Conservation (phyloP, 2,329 filamentous ascomycete genomes). For the Claviceps sp. region DNA sequence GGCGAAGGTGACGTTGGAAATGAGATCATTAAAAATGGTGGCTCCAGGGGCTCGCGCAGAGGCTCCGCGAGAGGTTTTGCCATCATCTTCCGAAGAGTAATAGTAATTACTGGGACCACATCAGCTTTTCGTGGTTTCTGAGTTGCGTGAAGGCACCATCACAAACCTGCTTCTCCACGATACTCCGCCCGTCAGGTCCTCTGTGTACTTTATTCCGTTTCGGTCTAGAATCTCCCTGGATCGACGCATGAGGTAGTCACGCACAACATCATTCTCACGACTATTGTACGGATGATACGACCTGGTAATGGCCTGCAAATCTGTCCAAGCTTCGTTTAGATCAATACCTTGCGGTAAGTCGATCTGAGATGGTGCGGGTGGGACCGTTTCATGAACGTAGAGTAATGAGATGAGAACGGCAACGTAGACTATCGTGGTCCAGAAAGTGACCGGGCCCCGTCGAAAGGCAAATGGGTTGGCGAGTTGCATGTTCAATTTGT, state of each 20-base stretch:
- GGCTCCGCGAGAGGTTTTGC: too few relatives aligned
- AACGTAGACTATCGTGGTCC: constrained; percentile 64
- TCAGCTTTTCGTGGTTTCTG: background rate
- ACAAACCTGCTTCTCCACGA: constrained; percentile 10
- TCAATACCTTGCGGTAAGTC: constrained; percentile 50
- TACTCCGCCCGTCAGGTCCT: constrained; percentile 23
- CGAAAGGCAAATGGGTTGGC: constrained; percentile 60
- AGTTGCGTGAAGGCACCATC: too few relatives aligned
- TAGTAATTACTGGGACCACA: background rate
- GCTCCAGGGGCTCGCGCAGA: constrained; percentile 21
- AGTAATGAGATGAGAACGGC: constrained; percentile 61
- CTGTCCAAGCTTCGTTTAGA: constrained; percentile 73
- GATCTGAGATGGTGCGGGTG: constrained; percentile 43
- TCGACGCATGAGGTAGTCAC: constrained; percentile 59
- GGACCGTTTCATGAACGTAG: constrained; percentile 63
- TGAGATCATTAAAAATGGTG: constrained; percentile 65
- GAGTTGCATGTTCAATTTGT: constrained; percentile 14
- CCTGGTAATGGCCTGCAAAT: constrained; percentile 62
- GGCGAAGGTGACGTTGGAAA: constrained; percentile 61
- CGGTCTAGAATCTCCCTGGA: constrained; percentile 55
- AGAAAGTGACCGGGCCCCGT: constrained; percentile 68
- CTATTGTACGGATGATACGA: constrained; percentile 85
- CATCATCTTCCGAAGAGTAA: background rate
- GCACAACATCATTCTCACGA: constrained; percentile 65
- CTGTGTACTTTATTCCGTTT: constrained; percentile 39